Evolutionary conservation across 371 early-diverging fungal species (phyloP).

Genomic region (Smittium mucronatum): DNA sequence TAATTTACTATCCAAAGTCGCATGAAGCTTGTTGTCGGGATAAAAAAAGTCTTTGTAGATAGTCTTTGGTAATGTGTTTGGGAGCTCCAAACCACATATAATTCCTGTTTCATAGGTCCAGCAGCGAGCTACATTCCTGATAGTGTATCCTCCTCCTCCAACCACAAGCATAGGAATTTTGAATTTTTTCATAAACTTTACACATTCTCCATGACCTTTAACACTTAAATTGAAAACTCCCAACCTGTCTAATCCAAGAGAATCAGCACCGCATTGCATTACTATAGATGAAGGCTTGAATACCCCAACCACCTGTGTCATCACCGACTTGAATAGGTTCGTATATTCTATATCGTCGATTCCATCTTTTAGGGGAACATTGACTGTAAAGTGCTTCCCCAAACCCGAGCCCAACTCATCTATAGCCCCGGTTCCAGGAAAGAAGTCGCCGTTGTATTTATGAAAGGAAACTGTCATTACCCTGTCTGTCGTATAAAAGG

Average conservation of each 20-base stretch:
- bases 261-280: slow-evolving; percentile 94
- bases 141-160: slow-evolving; percentile 94
- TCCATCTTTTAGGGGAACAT: slow-evolving; percentile 84
- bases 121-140: slow-evolving; percentile 81
- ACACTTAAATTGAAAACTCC: slow-evolving; percentile 86
- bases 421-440: slow-evolving; percentile 85
- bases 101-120: slow-evolving; percentile 94
- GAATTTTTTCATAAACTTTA: slow-evolving; percentile 67
- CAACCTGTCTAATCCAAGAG: slow-evolving; percentile 77
- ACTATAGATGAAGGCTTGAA: slow-evolving; percentile 79
- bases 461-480: slow-evolving; percentile 91
- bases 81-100: slow-evolving; percentile 58
- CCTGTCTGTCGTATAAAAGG: slow-evolving; percentile 78
- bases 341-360: slow-evolving; percentile 78
- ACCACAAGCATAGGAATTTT: slow-evolving; percentile 72
- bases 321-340: slow-evolving; percentile 70
- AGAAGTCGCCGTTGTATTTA: slow-evolving; percentile 87
- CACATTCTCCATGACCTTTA: slow-evolving; percentile 80
- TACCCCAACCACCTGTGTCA: slow-evolving; percentile 59
- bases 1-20: slow-evolving; percentile 54
- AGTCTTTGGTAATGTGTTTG: slow-evolving; percentile 58
- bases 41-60: slow-evolving; percentile 59
- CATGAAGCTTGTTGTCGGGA: slow-evolving; percentile 77
- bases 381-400: slow-evolving; percentile 74
- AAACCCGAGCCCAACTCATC: slow-evolving; percentile 57